Evolutionary conservation across 306 rosid species (phyloP).

Genomic region (Ormosia emarginata): DNA sequence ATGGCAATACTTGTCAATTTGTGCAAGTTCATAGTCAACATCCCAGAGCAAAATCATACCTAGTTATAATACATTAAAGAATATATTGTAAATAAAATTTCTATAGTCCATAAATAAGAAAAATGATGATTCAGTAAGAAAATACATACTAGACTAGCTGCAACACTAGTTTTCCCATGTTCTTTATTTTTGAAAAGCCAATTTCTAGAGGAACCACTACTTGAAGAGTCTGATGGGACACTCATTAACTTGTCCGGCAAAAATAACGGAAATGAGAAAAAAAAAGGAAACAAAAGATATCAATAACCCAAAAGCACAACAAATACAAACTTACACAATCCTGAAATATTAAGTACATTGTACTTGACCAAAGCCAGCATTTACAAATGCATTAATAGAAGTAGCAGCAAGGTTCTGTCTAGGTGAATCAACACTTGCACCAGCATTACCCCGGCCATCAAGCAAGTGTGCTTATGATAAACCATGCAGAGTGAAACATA

Average conservation of each 20-base stretch:
- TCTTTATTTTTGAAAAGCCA: too few species aligned
- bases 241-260: too few species aligned
- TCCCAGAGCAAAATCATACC: constrained; percentile 95
- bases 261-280: too few species aligned
- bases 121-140: too few species aligned
- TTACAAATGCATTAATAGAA: constrained; percentile 95
- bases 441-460: constrained; percentile 98
- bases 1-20: constrained; percentile 94
- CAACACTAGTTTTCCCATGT: too few species aligned
- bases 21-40: constrained; percentile 94
- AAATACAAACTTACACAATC: not conserved
- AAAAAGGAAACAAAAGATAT: too few species aligned
- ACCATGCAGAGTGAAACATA: not conserved
- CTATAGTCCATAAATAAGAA: too few species aligned
- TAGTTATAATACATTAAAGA: constrained; percentile 35
- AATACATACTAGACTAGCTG: too few species aligned
- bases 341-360: not conserved
- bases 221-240: too few species aligned
- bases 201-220: too few species aligned
- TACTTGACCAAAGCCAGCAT: constrained; percentile 99
- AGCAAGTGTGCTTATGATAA: constrained; percentile 83
- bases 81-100: not conserved
- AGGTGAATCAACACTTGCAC: constrained; percentile 99
- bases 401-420: constrained; percentile 98
- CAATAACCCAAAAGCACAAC: too few species aligned